Percentiles rank a stretch among this genome's conserved stretches.
Conservation (phyloP, 805 yeast species). For the Cyberlindnera japonica region DNA sequence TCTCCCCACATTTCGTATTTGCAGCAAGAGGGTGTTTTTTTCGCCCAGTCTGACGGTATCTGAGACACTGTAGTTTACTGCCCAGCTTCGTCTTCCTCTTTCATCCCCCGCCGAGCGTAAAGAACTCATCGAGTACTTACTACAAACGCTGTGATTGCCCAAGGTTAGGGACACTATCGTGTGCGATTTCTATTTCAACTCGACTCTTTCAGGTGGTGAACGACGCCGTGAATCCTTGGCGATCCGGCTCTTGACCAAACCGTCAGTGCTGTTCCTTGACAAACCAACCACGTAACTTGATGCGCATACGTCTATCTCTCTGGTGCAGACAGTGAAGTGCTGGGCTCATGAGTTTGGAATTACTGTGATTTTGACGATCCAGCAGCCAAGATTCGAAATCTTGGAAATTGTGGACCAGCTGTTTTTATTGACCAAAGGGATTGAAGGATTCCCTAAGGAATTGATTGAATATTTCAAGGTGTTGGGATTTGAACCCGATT, state of each 20-base stretch:
- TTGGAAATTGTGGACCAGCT: constrained; percentile 63
- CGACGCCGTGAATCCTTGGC: constrained; percentile 75
- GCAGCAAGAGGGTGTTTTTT: constrained; percentile 69
- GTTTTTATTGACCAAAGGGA: constrained; percentile 68
- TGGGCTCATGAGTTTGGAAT: constrained; percentile 56
- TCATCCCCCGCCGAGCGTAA: constrained; percentile 41
- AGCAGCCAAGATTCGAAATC: constrained; percentile 82
- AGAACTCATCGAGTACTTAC: constrained; percentile 53
- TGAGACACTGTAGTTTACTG: constrained; percentile 68
- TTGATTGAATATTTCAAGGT: constrained; percentile 45
- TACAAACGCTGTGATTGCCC: constrained; percentile 60
- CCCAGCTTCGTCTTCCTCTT: constrained; percentile 60
- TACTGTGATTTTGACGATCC: constrained; percentile 72
- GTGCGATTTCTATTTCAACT: constrained; percentile 36
- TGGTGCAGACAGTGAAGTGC: constrained; percentile 57
- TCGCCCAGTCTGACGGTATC: constrained; percentile 68
- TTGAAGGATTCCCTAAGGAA: constrained; percentile 50
- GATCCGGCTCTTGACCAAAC: constrained; percentile 70
- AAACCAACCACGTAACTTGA: constrained; percentile 90
- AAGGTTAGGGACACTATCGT: constrained; percentile 60
- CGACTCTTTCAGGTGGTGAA: constrained; percentile 76
- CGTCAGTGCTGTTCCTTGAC: constrained; percentile 72
- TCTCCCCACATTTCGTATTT: constrained; percentile 48
- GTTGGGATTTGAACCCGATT: constrained; percentile 35
- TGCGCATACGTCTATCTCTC: constrained; percentile 65